Base-by-base conservation (phyloP, 305 asterid species). In the Rubia tinctorum region DNA sequence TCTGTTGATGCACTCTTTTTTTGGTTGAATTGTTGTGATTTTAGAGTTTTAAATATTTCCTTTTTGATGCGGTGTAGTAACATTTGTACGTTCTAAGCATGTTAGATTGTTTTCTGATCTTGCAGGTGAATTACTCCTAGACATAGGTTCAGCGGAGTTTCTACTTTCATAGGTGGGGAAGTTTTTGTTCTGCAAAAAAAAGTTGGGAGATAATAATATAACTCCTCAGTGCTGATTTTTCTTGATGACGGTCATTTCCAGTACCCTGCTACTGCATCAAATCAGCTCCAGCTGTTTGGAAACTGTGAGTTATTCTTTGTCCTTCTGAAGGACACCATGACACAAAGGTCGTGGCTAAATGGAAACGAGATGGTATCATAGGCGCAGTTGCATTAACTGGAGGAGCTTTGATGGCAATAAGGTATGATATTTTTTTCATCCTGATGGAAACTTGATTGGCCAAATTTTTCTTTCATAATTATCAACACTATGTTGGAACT, bases 361-460 rank as follows among this genome's bases (percentile, higher is more conserved):
- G 96, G 98, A 95, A 86, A 82, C 96, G 91, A 73, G 96, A 97
- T 80, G 96, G 96, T 80, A 87, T 95, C 77, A 90, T 95, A 47
- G 98, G 98, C 63, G 98, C 96, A 71, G 98, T 97, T 79, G n/a
- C n/a, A n/a, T n/a, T n/a, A n/a, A n/a, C n/a, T n/a, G n/a, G n/a
- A n/a, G n/a, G n/a, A n/a, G n/a, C 30, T 27, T 27, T 27, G 30
- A 27, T 27, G 30, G 99, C 98, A 63, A 88, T 92, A 80, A 95
- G 97, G 98, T 91, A 79, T 75, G 84, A 23, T 71, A 11, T 68
- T 74, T 18, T 34, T 74, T 18, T 34, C 42, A 60, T 34, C 30
- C 68, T 44, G 10, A 23, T 43, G 3, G 18, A 42, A 20, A 47
- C 18, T 23, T 51, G 23, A 37, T 14, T 47, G 43, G 22, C 58